A percentile compares a stretch with the other conserved stretches of the same genome.
Conservation (phyloP, 1,139 yeast species). For the Yamadazyma spencermartinsiae region DNA sequence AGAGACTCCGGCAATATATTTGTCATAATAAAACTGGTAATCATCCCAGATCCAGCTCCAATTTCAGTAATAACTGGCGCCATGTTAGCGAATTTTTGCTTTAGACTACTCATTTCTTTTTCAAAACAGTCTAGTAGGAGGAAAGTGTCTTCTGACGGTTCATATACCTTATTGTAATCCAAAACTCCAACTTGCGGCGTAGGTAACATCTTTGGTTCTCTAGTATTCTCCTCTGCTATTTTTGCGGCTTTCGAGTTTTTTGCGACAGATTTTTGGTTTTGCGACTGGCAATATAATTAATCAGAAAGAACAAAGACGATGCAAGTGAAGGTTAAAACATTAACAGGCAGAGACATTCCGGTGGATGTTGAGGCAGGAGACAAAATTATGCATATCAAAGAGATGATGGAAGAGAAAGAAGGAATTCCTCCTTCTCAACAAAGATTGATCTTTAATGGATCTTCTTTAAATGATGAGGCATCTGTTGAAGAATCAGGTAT, state of each 20-base stretch:
- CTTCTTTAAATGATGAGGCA: conserved; percentile 82
- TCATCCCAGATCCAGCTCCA: conserved; percentile 91
- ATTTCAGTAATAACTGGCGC: conserved; percentile 73
- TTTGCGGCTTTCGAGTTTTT: too few relatives aligned
- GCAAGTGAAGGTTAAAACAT: conserved; percentile 72
- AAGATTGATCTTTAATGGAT: conserved; percentile 85
- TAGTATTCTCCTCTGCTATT: too few relatives aligned
- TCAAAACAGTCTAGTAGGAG: conserved; percentile 80
- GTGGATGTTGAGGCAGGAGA: conserved; percentile 79
- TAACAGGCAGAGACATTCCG: conserved; percentile 84
- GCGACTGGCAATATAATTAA: not conserved
- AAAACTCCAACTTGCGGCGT: conserved; percentile 37
- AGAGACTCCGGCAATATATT: conserved; percentile 51
- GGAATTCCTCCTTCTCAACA: conserved; percentile 98
- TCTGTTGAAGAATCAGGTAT: conserved; percentile 69
- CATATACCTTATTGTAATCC: conserved; percentile 62
- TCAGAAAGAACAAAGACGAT: conserved; percentile 29
- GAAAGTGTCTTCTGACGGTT: conserved; percentile 92
- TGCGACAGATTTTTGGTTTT: too few relatives aligned
- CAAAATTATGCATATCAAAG: conserved; percentile 80
- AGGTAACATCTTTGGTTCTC: conserved; percentile 40
- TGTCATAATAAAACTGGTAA: conserved; percentile 68
- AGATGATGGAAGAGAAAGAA: conserved; percentile 92
- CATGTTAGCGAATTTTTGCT: conserved; percentile 22
- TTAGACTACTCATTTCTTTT: conserved; percentile 42